Evolutionary conservation across 2,329 filamentous ascomycete species (phyloP), one percentile per base, ranked within the genome.

Genomic region (Aspergillus sclerotialis): DNA sequence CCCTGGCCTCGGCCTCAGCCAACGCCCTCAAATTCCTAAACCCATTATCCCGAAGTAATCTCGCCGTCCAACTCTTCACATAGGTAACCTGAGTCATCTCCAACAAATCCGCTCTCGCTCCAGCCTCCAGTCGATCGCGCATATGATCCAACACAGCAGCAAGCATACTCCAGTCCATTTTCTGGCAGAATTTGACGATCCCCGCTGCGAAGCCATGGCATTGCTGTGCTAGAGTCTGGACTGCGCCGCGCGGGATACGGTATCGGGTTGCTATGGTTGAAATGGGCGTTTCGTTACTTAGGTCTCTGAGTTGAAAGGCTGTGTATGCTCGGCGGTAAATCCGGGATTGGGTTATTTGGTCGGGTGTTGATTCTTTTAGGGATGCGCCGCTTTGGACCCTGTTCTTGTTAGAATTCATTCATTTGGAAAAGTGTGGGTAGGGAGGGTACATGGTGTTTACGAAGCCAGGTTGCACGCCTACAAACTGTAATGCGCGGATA

Each of bases 201-300:
- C 82, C 82, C 2, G 81, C 80, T 3, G 82, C 84, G 50, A 88
- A 89, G 0, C 84, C 84, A 44, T 86, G 78, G 45, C 83, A 87
- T 1, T 79, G 82, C 48, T 86, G 82, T 2, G 82, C 76, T 2
- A 88, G 67, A 13, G 71, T 83, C 56, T 89, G 84, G 8, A 88
- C 76, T 4, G 74, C 70, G 2, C 83, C 84, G 13, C 84, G 73
- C 7, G 82, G 77, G 39, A 78, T 76, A 40, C 77, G 73, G 52
- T 85, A 89, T 51, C 84, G 85, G 11, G 69, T 68, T 16, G 83
- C 79, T 17, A 88, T 80, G 3, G 70, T 62, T 44, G 84, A 76
- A 19, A 88, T 70, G 0, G 84, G 82, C 38, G 81, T 65, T 54
- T 89, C 84, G 53, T 85, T 87, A 57, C 82, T 87, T 23, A 89